phyloP scores from a whole-genome alignment of 305 asterid genomes.

The Caryopteris hybrid region DNA sequence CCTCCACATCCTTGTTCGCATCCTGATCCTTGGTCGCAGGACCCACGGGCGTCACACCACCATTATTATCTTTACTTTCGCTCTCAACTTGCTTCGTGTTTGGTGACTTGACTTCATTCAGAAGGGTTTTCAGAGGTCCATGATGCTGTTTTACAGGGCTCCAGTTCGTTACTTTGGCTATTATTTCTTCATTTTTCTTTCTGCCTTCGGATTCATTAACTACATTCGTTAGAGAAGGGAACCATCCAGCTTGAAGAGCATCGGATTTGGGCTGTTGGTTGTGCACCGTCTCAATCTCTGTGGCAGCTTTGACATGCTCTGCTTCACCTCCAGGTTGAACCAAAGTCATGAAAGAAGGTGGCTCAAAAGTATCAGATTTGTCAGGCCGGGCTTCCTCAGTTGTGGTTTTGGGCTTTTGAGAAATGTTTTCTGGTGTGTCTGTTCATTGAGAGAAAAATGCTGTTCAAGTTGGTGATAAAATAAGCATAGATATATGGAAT shows the following conservation, averaged over 20 bases:
- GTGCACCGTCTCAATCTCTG: slow-evolving; percentile 52
- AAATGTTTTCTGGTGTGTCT: slow-evolving; percentile 34
- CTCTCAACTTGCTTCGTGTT: slow-evolving; percentile 40
- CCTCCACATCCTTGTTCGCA: slow-evolving; percentile 50
- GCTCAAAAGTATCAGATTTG: slow-evolving; percentile 56
- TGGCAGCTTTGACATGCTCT: slow-evolving; percentile 23
- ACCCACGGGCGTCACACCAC: slow-evolving; percentile 31
- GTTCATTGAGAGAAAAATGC: slow-evolving; percentile 40
- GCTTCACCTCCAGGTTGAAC: slow-evolving; percentile 39
- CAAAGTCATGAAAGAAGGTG: slow-evolving; percentile 77
- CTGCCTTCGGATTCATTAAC: slow-evolving; percentile 78
- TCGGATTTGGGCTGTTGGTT: slow-evolving; percentile 44
- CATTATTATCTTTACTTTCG: slow-evolving; percentile 32
- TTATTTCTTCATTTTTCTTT: slow-evolving; percentile 80
- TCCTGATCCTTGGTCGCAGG: slow-evolving; percentile 20
- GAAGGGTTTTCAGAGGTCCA: slow-evolving; percentile 51
- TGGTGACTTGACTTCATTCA: slow-evolving; percentile 60
- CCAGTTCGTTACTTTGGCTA: slow-evolving; percentile 80
- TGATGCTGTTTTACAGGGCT: slow-evolving; percentile 50
- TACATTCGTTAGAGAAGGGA: slow-evolving; percentile 65
- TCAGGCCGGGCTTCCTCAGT: slow-evolving; percentile 22
- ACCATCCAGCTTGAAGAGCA: slow-evolving; percentile 62
- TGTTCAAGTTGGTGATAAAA: slow-evolving; percentile 18
- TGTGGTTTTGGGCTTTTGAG: slow-evolving; percentile 32
- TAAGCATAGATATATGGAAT: background rate